Evolutionary conservation across 1,284 basidiomycete genomes (phyloP).

Genomic region (Moniliophthora roreri): DNA sequence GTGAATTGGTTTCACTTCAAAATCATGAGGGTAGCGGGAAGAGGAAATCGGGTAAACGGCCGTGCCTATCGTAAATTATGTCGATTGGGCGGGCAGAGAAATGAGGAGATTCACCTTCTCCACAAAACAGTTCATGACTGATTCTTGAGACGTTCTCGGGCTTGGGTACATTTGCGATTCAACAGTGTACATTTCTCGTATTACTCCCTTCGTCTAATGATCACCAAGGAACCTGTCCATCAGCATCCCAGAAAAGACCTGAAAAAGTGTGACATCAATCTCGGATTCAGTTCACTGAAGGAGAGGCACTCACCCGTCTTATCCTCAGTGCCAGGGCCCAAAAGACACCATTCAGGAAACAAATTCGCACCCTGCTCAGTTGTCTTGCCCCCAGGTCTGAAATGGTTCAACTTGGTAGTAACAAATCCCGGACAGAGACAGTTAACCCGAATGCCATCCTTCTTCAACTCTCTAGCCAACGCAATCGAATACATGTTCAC

Average conservation of each 20-base stretch:
- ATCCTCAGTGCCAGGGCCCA: conserved; percentile 30
- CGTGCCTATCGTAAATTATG: too few species aligned
- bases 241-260: too few species aligned
- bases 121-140: too few species aligned
- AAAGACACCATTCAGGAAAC: conserved; percentile 36
- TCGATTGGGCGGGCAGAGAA: too few species aligned
- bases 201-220: conserved; percentile 14
- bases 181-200: too few species aligned
- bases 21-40: too few species aligned
- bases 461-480: conserved; percentile 16
- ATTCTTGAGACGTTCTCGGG: too few species aligned
- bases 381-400: conserved; percentile 35
- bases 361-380: conserved; percentile 32
- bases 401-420: conserved; percentile 40
- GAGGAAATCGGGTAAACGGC: too few species aligned
- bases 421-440: conserved; percentile 40
- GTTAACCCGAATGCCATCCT: conserved; percentile 31
- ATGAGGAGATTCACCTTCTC: too few species aligned
- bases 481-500: conserved; percentile 17
- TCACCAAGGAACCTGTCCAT: neutral
- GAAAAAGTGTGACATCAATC: conserved; percentile 15
- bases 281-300: neutral
- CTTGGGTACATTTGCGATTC: too few species aligned
- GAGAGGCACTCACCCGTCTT: conserved; percentile 15
- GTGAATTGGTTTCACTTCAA: too few species aligned